Percentiles rank a stretch among this genome's conserved stretches.
These are phyloP conservation scores for Erodium texanum DNA, from an alignment of 441 rosid species.

Conservation along the genomic window DNA sequence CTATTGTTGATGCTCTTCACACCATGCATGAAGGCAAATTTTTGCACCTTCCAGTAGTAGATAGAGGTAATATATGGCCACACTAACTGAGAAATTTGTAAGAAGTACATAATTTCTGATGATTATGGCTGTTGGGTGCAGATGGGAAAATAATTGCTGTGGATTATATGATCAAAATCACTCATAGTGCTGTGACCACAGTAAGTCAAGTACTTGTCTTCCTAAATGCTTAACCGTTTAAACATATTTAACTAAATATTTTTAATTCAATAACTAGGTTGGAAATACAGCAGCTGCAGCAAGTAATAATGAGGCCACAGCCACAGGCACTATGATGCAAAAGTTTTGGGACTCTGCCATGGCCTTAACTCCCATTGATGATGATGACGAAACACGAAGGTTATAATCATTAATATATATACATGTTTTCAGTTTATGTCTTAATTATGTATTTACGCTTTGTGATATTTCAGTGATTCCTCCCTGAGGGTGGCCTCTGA, in stretches of 20 bases:
- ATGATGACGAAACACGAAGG: conserved; percentile 75
- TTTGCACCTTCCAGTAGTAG: conserved; percentile 87
- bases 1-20: conserved; percentile 90
- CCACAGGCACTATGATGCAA: conserved; percentile 80
- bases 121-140: conserved; percentile 28
- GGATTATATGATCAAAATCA: conserved; percentile 71
- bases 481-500: conserved; percentile 75
- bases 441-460: conserved; percentile 12
- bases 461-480: conserved; percentile 53
- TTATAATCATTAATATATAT: conserved; percentile 12
- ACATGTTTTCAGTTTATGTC: not conserved
- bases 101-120: not conserved
- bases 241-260: not conserved
- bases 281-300: conserved; percentile 69
- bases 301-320: conserved; percentile 57
- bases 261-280: too few species aligned
- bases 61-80: conserved; percentile 44
- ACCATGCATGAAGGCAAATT: conserved; percentile 92
- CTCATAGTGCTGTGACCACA: conserved; percentile 95
- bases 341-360: conserved; percentile 99
- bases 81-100: not conserved
- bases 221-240: not conserved
- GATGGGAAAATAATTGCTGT: conserved; percentile 79
- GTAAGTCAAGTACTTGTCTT: conserved; percentile 35
- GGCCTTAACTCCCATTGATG: conserved; percentile 64